Conservation (phyloP, 176 grass and related monocot genomes). For the Ensete glaucum region DNA sequence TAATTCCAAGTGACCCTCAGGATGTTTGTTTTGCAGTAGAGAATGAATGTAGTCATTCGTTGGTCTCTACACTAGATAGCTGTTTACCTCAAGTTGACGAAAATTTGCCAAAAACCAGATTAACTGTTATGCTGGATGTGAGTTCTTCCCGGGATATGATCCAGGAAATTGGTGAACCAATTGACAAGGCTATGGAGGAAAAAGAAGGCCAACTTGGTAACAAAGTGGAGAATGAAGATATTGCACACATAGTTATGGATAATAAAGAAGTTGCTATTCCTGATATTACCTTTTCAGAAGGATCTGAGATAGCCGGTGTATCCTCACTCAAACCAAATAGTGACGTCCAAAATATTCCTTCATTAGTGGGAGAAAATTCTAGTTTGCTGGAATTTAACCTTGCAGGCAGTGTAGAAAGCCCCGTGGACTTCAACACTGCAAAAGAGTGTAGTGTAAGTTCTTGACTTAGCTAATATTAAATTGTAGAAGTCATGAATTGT, state of each 20-base stretch:
- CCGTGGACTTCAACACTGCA: slow-evolving; percentile 31
- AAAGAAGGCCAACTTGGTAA: slow-evolving; percentile 8
- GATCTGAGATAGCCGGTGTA: slow-evolving; percentile 23
- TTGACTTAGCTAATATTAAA: background rate
- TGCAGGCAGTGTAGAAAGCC: slow-evolving; percentile 36
- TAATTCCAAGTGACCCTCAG: no score
- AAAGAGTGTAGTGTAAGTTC: slow-evolving; percentile 85
- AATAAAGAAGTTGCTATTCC: slow-evolving; percentile 36
- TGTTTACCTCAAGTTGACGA: no score
- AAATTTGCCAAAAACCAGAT: no score
- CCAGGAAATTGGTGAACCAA: background rate
- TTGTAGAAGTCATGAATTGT: background rate
- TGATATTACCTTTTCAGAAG: slow-evolving; percentile 27
- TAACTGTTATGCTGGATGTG: no score
- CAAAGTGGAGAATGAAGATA: slow-evolving; percentile 5
- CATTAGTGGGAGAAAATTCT: slow-evolving; percentile 76
- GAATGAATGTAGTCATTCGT: no score
- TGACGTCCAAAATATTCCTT: slow-evolving; percentile 46
- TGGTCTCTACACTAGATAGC: no score
- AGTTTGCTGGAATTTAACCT: slow-evolving; percentile 52
- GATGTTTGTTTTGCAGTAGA: no score
- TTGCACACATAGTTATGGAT: background rate
- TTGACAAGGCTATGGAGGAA: background rate
- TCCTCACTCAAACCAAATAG: slow-evolving; percentile 24
- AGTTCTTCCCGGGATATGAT: no score